phyloP scores from a whole-genome alignment of 331 rosid species.

The Cucumis variabilis region DNA sequence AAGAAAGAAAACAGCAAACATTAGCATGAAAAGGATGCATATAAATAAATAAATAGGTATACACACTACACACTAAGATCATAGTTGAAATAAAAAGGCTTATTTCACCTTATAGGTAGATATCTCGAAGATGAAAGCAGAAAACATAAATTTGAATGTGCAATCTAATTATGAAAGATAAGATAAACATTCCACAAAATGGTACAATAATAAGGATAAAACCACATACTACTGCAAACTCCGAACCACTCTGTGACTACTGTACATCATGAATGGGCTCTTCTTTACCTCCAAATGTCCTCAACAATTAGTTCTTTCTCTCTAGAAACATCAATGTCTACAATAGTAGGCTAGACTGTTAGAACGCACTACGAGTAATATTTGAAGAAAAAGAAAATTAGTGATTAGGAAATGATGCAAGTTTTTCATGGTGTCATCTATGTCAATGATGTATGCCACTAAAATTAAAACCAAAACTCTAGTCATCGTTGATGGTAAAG shows the following conservation, averaged over 20 bases:
- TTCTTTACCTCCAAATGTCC: slow-evolving; percentile 83
- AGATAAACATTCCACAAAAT: not conserved
- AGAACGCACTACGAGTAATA: slow-evolving; percentile 6
- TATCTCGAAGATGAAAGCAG: not conserved
- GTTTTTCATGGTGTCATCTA: slow-evolving; percentile 93
- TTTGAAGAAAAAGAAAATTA: not conserved
- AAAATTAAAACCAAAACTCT: too few species aligned
- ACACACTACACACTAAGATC: slow-evolving; percentile 31
- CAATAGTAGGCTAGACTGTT: not conserved
- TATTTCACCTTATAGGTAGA: slow-evolving; percentile 72
- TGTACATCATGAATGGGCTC: slow-evolving; percentile 97
- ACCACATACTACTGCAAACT: slow-evolving; percentile 92
- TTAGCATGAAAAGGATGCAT: not conserved
- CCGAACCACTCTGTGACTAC: slow-evolving; percentile 84
- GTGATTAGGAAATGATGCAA: slow-evolving; percentile 86
- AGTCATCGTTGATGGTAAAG: too few species aligned
- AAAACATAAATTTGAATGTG: slow-evolving; percentile 6
- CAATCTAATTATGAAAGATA: not conserved
- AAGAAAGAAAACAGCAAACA: slow-evolving; percentile 34
- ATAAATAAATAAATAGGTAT: not conserved
- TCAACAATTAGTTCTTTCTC: slow-evolving; percentile 33
- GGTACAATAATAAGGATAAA: slow-evolving; percentile 72
- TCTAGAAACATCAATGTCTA: not conserved
- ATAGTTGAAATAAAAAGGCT: slow-evolving; percentile 21
- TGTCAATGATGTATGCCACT: too few species aligned